phyloP scores from a whole-genome alignment of 345 rosid genomes.

The Gossypioides kirkii region DNA sequence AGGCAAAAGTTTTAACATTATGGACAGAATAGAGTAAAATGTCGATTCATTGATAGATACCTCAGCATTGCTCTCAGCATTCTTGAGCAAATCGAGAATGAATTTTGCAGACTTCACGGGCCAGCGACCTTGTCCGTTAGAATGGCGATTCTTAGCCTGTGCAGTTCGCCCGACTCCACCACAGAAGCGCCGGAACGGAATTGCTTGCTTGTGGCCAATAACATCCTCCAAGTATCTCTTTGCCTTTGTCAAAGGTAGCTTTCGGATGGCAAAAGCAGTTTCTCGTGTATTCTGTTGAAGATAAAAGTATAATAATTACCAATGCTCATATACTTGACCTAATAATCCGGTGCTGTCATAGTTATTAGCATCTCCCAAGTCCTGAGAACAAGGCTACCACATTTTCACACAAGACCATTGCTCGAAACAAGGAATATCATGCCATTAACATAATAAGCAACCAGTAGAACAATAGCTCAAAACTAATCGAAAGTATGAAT shows the following conservation, averaged over 20 bases:
- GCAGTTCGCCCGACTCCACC: slow-evolving; percentile 76
- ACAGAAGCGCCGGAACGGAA: slow-evolving; percentile 72
- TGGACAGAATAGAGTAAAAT: background rate
- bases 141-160: slow-evolving; percentile 74
- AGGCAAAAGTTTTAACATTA: background rate
- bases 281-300: slow-evolving; percentile 60
- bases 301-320: background rate
- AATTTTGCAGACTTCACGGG: too few relatives aligned
- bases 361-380: background rate
- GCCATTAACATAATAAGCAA: too few relatives aligned
- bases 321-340: background rate
- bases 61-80: slow-evolving; percentile 49
- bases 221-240: slow-evolving; percentile 80
- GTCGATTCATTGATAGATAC: slow-evolving; percentile 21
- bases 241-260: slow-evolving; percentile 58
- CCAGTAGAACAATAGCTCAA: too few relatives aligned
- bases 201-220: slow-evolving; percentile 72
- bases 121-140: slow-evolving; percentile 66
- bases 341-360: background rate
- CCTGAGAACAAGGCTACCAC: background rate
- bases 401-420: background rate
- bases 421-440: background rate
- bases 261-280: slow-evolving; percentile 57
- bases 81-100: too few relatives aligned
- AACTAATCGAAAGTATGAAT: too few relatives aligned